A percentile compares a stretch with the other conserved stretches of the same genome.
phyloP scores from a whole-genome alignment of 805 yeast species.

The Ogataea neopini region DNA sequence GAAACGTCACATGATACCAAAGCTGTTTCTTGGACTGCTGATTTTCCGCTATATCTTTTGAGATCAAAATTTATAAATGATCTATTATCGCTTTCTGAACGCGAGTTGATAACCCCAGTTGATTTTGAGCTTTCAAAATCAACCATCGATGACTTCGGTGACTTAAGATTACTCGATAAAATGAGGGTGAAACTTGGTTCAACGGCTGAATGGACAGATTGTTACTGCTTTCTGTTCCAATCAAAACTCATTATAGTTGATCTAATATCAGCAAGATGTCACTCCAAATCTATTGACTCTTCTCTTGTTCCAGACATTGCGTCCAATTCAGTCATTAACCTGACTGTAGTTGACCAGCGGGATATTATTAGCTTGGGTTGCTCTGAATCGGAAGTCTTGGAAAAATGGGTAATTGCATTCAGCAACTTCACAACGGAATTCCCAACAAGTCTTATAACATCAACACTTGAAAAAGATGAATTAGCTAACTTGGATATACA shows the following conservation, averaged over 20 bases:
- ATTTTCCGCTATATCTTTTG: conserved; percentile 18
- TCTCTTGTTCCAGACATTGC: conserved; percentile 18
- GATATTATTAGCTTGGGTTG: conserved; percentile 13
- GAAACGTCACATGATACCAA: conserved; percentile 1
- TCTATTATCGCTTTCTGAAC: conserved; percentile 20
- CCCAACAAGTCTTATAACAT: conserved; percentile 27
- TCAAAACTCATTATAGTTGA: conserved; percentile 26
- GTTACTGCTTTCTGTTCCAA: conserved; percentile 33
- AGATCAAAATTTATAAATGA: conserved; percentile 27
- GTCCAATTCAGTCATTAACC: conserved; percentile 18
- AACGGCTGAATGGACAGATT: conserved; percentile 10
- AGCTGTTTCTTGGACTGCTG: conserved; percentile 17
- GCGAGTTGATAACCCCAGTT: conserved; percentile 3
- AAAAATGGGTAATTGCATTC: conserved; percentile 36
- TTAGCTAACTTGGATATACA: conserved; percentile 15
- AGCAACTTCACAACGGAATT: conserved; percentile 25
- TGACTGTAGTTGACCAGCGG: conserved; percentile 1
- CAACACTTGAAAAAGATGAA: conserved; percentile 29
- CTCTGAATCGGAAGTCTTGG: conserved; percentile 21
- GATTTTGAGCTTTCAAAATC: conserved; percentile 15
- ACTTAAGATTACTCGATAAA: conserved; percentile 33
- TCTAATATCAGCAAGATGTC: conserved; percentile 6
- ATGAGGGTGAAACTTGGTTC: conserved; percentile 5
- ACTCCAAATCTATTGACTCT: conserved; percentile 18
- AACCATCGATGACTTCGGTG: conserved; percentile 30